Evolutionary conservation across 805 yeast species (phyloP), one percentile per base, ranked within the genome.

Genomic region (Candida corydali): DNA sequence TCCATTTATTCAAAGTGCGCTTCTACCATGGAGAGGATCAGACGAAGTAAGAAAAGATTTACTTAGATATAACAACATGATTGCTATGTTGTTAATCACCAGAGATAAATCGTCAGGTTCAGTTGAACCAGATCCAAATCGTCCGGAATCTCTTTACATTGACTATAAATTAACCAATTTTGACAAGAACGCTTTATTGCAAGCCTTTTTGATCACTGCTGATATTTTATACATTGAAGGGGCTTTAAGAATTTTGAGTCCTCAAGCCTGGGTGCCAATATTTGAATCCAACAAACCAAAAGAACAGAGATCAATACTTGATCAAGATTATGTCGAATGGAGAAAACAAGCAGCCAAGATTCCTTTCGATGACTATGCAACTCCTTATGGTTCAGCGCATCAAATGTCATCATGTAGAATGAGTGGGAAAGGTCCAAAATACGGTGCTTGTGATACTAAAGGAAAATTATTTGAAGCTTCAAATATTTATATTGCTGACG

Each of bases 361-460:
- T 12, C 56, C 58, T 5, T 45, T 64, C 34, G 48, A 52, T 11
- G 5, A 39, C n/a, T 65, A 47, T 36, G 63, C 62, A 4, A 41
- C 61, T 3, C 33, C 52, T 3, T 54, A 58, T 39, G 79, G 78
- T 10, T 57, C 69, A 2, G 80, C 80, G 11, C 79, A 74, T 51
- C 80, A 74, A 50, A 73, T 74, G 78, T 60, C 70, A 29, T 47
- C 70, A 8, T 71, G 78, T 51, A 60, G 78, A 34, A 71, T 73
- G 65, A 51, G 63, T n/a, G 76, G 77, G 7, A 59, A 61, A 38
- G 69, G 69, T 3, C 69, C 77, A 9, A 32, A 39, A 8, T 44
- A 63, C 33, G 73, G 74, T 2, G 76, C 77, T 4, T 63, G 65
- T 28, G 72, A 70, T 39, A 46, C 43, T 6, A 55, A 51, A 10